A percentile compares a stretch with the other conserved stretches of the same genome.
Conservation (phyloP, 345 rosid species). For the Melaleuca alternifolia region DNA sequence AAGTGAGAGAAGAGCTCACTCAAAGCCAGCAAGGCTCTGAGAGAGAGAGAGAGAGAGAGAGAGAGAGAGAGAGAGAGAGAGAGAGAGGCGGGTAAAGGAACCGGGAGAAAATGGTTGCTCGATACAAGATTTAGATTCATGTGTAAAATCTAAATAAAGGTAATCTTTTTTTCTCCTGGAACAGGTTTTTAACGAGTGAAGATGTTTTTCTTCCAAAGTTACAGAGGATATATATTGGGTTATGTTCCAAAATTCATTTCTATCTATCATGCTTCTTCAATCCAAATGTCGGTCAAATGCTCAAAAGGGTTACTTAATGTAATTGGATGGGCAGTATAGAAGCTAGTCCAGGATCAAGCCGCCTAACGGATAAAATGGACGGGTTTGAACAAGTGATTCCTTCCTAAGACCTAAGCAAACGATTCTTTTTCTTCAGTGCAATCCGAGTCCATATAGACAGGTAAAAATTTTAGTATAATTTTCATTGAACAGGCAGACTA, state of each 20-base stretch:
- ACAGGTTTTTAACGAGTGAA: too few species aligned
- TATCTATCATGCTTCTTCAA: rapidly evolving
- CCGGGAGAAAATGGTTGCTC: not conserved
- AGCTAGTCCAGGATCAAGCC: not conserved
- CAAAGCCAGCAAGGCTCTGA: too few species aligned
- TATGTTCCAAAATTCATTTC: not conserved
- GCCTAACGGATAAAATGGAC: too few species aligned
- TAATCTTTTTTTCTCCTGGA: not conserved
- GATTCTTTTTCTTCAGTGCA: too few species aligned
- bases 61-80: not conserved
- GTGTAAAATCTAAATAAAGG: not conserved
- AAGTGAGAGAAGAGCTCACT: too few species aligned
- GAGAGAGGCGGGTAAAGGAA: not conserved
- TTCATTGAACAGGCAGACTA: not conserved
- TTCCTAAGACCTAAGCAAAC: too few species aligned
- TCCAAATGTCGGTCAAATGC: not conserved
- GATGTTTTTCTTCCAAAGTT: too few species aligned
- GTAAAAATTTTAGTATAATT: not conserved
- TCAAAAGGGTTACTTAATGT: not conserved
- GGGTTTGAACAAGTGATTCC: too few species aligned
- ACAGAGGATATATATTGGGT: not conserved
- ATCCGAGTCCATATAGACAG: too few species aligned
- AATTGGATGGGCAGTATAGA: not conserved
- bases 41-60: not conserved
- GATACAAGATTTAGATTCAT: not conserved